phyloP scores from a whole-genome alignment of 164 flowering plant species.

The Magnolia kwangsiensis region DNA sequence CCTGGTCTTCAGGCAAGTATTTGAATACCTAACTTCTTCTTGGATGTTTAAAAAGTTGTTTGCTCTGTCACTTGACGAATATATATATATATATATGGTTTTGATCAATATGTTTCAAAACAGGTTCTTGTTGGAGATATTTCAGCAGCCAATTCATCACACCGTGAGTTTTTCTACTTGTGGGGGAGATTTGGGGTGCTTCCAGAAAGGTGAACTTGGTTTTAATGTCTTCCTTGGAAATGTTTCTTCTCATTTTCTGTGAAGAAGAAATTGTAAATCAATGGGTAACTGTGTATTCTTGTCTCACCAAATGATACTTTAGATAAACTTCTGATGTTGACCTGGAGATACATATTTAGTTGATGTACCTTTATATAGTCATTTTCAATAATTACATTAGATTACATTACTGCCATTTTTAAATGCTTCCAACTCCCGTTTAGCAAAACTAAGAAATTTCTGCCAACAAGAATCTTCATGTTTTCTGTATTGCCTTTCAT shows the following conservation, averaged over 20 bases:
- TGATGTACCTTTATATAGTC: not conserved
- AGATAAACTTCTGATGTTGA: not conserved
- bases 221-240: not conserved
- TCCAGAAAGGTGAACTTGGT: conserved; percentile 74
- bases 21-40: conserved; percentile 8
- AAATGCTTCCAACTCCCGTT: too few species aligned
- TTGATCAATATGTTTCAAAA: conserved; percentile 14
- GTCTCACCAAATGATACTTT: not conserved
- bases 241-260: not conserved
- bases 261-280: not conserved
- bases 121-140: conserved; percentile 97
- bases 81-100: conserved; percentile 7
- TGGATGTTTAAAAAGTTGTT: not conserved
- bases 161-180: conserved; percentile 82
- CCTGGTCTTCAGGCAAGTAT: conserved; percentile 90
- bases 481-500: too few species aligned
- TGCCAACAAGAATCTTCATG: too few species aligned
- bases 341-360: not conserved
- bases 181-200: conserved; percentile 94
- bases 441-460: too few species aligned
- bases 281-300: not conserved
- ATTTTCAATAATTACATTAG: not conserved
- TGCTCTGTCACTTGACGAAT: not conserved
- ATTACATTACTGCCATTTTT: not conserved
- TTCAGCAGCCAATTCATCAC: conserved; percentile 87